These are phyloP conservation scores for Biscutella laevigata DNA, from an alignment of 441 rosid genomes.

Conservation along the genomic window DNA sequence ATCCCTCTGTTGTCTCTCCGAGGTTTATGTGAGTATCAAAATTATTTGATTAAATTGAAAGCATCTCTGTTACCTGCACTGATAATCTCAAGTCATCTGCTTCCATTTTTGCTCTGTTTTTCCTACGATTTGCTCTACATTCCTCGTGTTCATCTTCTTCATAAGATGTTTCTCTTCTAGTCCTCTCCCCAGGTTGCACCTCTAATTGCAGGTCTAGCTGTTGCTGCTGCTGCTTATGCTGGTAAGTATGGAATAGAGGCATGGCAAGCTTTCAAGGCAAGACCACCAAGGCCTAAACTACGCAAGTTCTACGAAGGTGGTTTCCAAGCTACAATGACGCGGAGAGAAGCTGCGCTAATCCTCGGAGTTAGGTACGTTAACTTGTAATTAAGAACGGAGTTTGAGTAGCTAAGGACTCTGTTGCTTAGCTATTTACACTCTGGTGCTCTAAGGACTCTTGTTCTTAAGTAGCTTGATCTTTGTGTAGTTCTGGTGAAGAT, in stretches of 20 bases:
- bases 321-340: slow-evolving; percentile 50
- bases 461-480: background rate
- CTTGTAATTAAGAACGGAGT: too few species aligned
- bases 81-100: too few species aligned
- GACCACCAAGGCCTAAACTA: slow-evolving; percentile 40
- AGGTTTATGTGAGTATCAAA: too few species aligned
- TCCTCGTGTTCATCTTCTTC: background rate
- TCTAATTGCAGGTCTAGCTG: slow-evolving; percentile 43
- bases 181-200: slow-evolving; percentile 35
- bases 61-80: too few species aligned
- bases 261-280: slow-evolving; percentile 58
- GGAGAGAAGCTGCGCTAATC: slow-evolving; percentile 57
- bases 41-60: too few species aligned
- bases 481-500: background rate
- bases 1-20: too few species aligned
- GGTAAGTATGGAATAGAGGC: slow-evolving; percentile 51
- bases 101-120: too few species aligned
- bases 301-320: slow-evolving; percentile 61
- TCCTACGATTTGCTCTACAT: background rate
- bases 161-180: background rate
- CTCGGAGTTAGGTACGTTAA: slow-evolving; percentile 58
- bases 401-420: too few species aligned
- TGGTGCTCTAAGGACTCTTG: background rate
- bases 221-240: slow-evolving; percentile 63
- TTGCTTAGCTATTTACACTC: too few species aligned